These are phyloP conservation scores for Stephania yunnanensis DNA, from an alignment of 164 flowering plant genomes.

Conservation along the genomic window DNA sequence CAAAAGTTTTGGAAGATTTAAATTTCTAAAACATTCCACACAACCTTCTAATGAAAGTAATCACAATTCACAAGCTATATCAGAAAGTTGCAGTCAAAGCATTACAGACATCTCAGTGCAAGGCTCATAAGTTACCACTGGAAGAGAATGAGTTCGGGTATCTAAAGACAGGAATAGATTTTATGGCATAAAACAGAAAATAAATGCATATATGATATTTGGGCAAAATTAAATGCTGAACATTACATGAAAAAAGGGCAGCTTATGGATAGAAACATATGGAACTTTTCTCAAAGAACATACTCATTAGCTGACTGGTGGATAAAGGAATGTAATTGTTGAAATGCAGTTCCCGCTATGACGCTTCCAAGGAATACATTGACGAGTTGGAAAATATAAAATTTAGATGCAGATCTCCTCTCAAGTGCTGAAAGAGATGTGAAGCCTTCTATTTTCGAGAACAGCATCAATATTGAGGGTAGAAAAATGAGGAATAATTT, in stretches of 20 bases:
- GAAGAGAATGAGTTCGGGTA: neutral
- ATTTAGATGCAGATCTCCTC: slow-evolving; percentile 73
- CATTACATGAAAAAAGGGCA: too few relatives aligned
- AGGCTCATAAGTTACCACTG: too few relatives aligned
- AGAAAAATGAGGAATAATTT: slow-evolving; percentile 76
- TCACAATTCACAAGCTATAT: too few relatives aligned
- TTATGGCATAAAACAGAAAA: neutral
- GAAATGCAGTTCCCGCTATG: slow-evolving; percentile 76
- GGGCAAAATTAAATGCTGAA: neutral
- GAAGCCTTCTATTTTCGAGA: slow-evolving; percentile 89
- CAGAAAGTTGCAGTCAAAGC: too few relatives aligned
- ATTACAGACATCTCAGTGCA: too few relatives aligned
- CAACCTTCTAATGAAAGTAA: too few relatives aligned
- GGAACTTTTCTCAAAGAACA: slow-evolving; percentile 18
- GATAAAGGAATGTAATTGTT: slow-evolving; percentile 61
- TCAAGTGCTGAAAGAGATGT: slow-evolving; percentile 55
- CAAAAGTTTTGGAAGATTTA: too few relatives aligned
- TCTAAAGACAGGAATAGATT: neutral
- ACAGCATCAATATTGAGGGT: slow-evolving; percentile 72
- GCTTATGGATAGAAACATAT: neutral
- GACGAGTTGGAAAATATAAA: slow-evolving; percentile 61
- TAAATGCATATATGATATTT: neutral
- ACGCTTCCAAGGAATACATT: slow-evolving; percentile 92
- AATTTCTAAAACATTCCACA: too few relatives aligned
- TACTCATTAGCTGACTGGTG: slow-evolving; percentile 83